Evolutionary conservation across 2,329 filamentous ascomycete species (phyloP).

Genomic region (Neoscytalidium dimidiatum): DNA sequence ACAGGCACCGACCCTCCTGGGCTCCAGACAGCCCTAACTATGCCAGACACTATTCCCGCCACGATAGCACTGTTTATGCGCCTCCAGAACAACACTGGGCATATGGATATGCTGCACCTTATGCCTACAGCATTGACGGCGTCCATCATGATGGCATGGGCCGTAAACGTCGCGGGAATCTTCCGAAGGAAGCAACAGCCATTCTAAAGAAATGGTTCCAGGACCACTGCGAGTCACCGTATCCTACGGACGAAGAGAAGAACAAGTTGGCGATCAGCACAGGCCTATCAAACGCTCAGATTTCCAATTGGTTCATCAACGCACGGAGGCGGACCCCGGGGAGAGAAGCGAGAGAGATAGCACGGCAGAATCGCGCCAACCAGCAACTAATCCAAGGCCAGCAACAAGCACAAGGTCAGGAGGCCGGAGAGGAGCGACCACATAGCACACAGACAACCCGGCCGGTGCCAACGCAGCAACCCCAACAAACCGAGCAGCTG

Average conservation of each 20-base stretch:
- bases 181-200: conserved; percentile 88
- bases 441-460: background rate
- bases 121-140: background rate
- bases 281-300: conserved; percentile 40
- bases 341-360: conserved; percentile 20
- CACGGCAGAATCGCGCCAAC: background rate
- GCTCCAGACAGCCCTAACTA: background rate
- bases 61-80: background rate
- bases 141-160: background rate
- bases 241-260: conserved; percentile 84
- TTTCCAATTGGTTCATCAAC: conserved; percentile 83
- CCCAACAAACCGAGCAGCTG: background rate
- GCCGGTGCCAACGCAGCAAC: background rate
- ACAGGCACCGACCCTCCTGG: background rate
- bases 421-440: background rate
- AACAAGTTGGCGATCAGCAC: conserved; percentile 50
- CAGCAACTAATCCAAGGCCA: background rate
- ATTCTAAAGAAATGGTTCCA: conserved; percentile 79
- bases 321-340: conserved; percentile 60
- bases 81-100: background rate
- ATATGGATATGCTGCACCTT: background rate
- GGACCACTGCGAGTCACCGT: conserved; percentile 74
- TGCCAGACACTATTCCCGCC: background rate
- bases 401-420: background rate
- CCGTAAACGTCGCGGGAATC: conserved; percentile 63